These are phyloP conservation scores for Acorus calamus DNA, from an alignment of 106 monocot species.

Conservation along the genomic window DNA sequence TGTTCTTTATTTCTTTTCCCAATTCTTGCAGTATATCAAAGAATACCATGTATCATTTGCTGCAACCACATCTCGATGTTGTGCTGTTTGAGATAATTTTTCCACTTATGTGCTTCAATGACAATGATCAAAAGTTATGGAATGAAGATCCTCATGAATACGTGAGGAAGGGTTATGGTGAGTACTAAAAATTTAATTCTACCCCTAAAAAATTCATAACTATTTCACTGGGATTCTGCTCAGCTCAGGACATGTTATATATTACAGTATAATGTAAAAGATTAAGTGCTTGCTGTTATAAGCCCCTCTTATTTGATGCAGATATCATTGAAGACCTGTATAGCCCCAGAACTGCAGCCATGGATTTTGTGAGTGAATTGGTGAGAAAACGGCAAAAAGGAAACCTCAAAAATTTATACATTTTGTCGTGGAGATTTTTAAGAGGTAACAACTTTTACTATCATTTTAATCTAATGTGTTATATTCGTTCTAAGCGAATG, in stretches of 20 bases:
- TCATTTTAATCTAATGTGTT: neutral
- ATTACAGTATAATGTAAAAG: too few relatives aligned
- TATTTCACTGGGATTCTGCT: too few relatives aligned
- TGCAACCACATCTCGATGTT: constrained; percentile 73
- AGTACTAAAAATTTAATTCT: constrained; percentile 8
- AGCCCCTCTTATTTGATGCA: constrained; percentile 16
- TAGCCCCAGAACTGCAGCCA: constrained; percentile 94
- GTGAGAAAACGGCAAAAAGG: constrained; percentile 89
- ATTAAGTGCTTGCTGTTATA: too few relatives aligned
- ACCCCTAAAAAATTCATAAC: too few relatives aligned
- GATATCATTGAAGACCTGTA: constrained; percentile 99
- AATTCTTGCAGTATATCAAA: constrained; percentile 68
- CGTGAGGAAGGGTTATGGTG: constrained; percentile 98
- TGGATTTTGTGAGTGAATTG: constrained; percentile 97
- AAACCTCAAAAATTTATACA: constrained; percentile 85
- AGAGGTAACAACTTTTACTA: constrained; percentile 25
- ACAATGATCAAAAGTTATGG: constrained; percentile 89
- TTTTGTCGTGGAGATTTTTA: constrained; percentile 82
- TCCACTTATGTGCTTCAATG: constrained; percentile 94
- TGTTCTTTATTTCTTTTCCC: neutral
- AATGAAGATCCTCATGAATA: constrained; percentile 99
- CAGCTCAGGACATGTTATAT: too few relatives aligned
- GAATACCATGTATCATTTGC: constrained; percentile 68
- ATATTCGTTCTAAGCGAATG: constrained; percentile 1
- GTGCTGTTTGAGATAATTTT: constrained; percentile 97